A percentile compares a stretch with the other conserved stretches of the same genome.
phyloP scores from a whole-genome alignment of 768 basidiomycete genomes.

The Daedaleopsis sinensis region DNA sequence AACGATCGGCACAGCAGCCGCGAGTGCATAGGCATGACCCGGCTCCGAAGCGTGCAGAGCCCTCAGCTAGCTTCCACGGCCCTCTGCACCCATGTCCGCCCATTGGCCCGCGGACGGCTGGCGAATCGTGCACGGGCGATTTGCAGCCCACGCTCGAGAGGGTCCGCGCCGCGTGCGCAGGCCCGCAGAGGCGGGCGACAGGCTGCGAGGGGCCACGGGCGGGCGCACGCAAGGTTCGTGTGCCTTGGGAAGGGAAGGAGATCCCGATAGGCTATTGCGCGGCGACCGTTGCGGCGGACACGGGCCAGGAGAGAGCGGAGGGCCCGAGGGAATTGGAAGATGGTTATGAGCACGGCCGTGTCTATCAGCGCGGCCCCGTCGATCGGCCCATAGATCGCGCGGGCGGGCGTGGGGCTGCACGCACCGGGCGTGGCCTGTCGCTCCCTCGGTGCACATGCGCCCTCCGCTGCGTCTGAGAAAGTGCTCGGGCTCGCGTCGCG shows the following conservation, averaged over 20 bases:
- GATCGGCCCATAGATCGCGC: conserved; percentile 12
- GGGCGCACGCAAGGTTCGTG: not conserved
- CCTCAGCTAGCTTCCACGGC: not conserved
- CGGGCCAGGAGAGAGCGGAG: conserved; percentile 21
- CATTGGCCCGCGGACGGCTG: conserved; percentile 1
- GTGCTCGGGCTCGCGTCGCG: conserved; percentile 7
- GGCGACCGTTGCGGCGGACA: conserved; percentile 11
- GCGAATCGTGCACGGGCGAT: conserved; percentile 1
- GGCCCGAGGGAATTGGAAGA: conserved; percentile 20
- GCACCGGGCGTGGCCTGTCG: not conserved
- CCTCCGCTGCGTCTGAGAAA: conserved; percentile 10
- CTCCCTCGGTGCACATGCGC: conserved; percentile 18
- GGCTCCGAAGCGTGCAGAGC: conserved; percentile 12
- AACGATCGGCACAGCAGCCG: conserved; percentile 15
- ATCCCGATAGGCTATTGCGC: conserved; percentile 24
- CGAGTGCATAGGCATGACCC: conserved; percentile 19
- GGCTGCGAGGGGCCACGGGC: not conserved
- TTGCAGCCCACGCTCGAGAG: not conserved
- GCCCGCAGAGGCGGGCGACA: not conserved
- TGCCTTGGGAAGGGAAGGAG: conserved; percentile 7
- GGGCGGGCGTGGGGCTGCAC: not conserved
- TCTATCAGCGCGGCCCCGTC: conserved; percentile 24
- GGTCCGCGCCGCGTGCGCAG: not conserved
- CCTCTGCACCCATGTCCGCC: not conserved
- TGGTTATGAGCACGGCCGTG: conserved; percentile 25